phyloP scores from a whole-genome alignment of 2,329 filamentous ascomycete genomes.

The Lasiodiplodia gonubiensis region DNA sequence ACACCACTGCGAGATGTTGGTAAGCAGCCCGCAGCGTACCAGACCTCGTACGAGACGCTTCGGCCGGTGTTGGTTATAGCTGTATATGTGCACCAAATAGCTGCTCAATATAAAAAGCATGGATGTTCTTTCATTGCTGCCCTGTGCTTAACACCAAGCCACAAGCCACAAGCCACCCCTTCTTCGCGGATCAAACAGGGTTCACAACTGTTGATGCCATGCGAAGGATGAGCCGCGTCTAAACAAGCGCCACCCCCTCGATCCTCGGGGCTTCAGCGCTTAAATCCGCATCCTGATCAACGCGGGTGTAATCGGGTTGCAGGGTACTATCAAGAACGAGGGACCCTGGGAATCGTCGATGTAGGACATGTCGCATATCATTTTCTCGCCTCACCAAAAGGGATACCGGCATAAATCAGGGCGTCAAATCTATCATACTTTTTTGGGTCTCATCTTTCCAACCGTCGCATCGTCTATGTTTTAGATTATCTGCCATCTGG shows the following conservation, averaged over 20 bases:
- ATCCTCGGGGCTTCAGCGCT: constrained; percentile 6
- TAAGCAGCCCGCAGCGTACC: too few species aligned
- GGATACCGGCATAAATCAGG: background rate
- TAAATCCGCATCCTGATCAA: constrained; percentile 11
- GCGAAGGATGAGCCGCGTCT: background rate
- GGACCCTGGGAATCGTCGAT: background rate
- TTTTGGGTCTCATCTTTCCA: constrained; percentile 14
- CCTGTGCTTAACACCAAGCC: too few species aligned
- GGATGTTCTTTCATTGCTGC: too few species aligned
- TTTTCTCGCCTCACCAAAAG: constrained; percentile 5
- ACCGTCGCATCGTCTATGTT: constrained; percentile 16
- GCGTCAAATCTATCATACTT: constrained; percentile 25
- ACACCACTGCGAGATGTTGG: too few species aligned
- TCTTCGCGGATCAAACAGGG: background rate
- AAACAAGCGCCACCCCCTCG: background rate
- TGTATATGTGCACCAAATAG: too few species aligned
- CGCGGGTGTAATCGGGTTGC: constrained; percentile 10
- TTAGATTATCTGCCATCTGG: constrained; percentile 60
- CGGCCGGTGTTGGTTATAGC: too few species aligned
- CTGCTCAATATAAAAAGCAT: too few species aligned
- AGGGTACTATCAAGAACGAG: background rate
- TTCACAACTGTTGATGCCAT: background rate
- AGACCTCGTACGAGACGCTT: too few species aligned
- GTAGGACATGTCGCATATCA: constrained; percentile 1
- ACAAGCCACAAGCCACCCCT: background rate